These are phyloP conservation scores for Lasiodiplodia theobromae DNA, from an alignment of 2,329 filamentous ascomycete genomes.

Conservation along the genomic window DNA sequence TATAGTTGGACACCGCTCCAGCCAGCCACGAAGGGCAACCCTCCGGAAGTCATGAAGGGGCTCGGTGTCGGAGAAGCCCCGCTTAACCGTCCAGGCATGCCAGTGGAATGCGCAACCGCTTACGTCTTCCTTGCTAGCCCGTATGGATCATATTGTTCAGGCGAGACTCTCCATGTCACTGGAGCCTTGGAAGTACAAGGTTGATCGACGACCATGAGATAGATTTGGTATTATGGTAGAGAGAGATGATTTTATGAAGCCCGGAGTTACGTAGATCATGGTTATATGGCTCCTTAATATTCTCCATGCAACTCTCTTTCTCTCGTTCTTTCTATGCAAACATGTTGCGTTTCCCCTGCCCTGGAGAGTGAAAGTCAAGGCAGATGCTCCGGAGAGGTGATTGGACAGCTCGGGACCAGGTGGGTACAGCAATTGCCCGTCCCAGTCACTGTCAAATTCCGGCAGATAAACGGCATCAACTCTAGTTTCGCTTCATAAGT, in stretches of 20 bases:
- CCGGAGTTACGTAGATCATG: neutral
- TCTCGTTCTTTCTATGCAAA: too few species aligned
- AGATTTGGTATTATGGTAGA: too few species aligned
- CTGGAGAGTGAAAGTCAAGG: too few species aligned
- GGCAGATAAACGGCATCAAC: neutral
- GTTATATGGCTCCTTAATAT: neutral
- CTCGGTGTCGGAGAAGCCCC: slow-evolving; percentile 37
- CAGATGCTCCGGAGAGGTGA: too few species aligned
- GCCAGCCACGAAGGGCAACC: slow-evolving; percentile 50
- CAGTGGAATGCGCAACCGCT: slow-evolving; percentile 39
- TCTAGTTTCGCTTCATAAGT: neutral
- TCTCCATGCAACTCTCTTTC: too few species aligned
- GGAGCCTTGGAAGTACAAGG: slow-evolving; percentile 40
- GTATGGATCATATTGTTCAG: slow-evolving; percentile 37
- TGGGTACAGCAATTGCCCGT: too few species aligned
- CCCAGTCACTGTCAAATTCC: too few species aligned
- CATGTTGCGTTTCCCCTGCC: too few species aligned
- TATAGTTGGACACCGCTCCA: slow-evolving; percentile 51
- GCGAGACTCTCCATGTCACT: slow-evolving; percentile 37
- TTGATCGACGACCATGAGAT: slow-evolving; percentile 11
- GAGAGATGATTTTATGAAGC: neutral
- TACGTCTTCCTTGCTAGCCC: slow-evolving; percentile 41
- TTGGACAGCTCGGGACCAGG: too few species aligned
- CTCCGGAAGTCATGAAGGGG: slow-evolving; percentile 35
- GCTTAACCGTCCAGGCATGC: slow-evolving; percentile 41